Conservation (phyloP, 495 filamentous ascomycete genomes). For the Penicillium silybi region DNA sequence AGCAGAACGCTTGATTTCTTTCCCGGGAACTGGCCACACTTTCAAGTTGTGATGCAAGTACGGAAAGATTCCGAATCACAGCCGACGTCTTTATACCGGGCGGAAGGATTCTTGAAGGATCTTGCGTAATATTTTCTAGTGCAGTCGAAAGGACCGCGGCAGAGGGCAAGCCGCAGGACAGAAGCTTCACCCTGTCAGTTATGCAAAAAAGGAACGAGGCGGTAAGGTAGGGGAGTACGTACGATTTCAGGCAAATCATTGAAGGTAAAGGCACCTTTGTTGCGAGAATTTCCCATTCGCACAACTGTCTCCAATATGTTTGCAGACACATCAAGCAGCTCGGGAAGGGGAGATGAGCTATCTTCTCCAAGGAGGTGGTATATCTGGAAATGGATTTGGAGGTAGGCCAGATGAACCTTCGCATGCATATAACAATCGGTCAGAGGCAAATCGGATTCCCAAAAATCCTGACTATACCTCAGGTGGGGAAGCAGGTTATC, state of each 20-base stretch:
- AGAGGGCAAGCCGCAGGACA: conserved; percentile 13
- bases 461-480: conserved; percentile 13
- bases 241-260: conserved; percentile 16
- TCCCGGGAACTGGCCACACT: conserved; percentile 12
- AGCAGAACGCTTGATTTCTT: conserved; percentile 15
- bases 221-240: conserved; percentile 1
- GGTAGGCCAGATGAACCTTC: conserved; percentile 17
- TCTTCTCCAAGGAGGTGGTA: conserved; percentile 12
- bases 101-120: conserved; percentile 6
- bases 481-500: conserved; percentile 10
- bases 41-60: conserved; percentile 15
- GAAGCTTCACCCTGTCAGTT: conserved; percentile 7
- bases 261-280: background rate
- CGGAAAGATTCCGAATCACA: conserved; percentile 17
- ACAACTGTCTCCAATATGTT: conserved; percentile 18
- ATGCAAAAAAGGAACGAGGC: background rate
- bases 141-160: conserved; percentile 9
- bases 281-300: conserved; percentile 12
- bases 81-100: conserved; percentile 9
- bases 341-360: conserved; percentile 1
- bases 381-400: conserved; percentile 20
- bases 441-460: conserved; percentile 9
- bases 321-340: conserved; percentile 14
- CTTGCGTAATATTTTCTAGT: conserved; percentile 6
- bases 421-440: conserved; percentile 13